Evolutionary conservation across 768 basidiomycete genomes (phyloP).

Genomic region (Mycena maculata): DNA sequence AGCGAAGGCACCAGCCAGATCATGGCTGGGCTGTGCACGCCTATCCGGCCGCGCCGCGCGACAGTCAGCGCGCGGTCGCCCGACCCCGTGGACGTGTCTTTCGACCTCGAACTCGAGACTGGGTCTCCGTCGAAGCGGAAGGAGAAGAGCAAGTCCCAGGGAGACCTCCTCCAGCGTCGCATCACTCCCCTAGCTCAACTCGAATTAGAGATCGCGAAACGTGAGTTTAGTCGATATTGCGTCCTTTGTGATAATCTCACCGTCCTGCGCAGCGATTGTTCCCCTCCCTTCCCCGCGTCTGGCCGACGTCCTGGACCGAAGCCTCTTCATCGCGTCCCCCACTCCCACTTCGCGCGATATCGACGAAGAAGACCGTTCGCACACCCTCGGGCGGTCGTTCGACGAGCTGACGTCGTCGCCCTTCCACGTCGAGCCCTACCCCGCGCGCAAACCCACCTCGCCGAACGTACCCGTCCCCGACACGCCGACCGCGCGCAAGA

Average conservation of each 20-base stretch:
- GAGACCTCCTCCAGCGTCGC: slow-evolving; percentile 69
- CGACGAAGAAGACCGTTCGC: slow-evolving; percentile 44
- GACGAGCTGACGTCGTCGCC: slow-evolving; percentile 74
- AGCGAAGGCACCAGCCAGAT: slow-evolving; percentile 43
- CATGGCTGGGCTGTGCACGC: slow-evolving; percentile 53
- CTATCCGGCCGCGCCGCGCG: slow-evolving; percentile 64
- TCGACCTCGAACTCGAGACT: slow-evolving; percentile 48
- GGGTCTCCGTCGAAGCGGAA: slow-evolving; percentile 71
- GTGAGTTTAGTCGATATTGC: slow-evolving; percentile 52
- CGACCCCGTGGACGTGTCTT: slow-evolving; percentile 45
- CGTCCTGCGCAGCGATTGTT: slow-evolving; percentile 46
- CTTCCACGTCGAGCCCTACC: slow-evolving; percentile 73
- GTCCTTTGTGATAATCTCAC: slow-evolving; percentile 7
- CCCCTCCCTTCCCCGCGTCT: slow-evolving; percentile 64
- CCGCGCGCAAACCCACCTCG: slow-evolving; percentile 55
- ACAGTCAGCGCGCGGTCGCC: slow-evolving; percentile 78
- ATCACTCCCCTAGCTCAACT: slow-evolving; percentile 75
- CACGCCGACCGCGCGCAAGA: slow-evolving; percentile 66
- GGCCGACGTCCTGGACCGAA: slow-evolving; percentile 76
- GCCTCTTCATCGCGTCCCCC: slow-evolving; percentile 71
- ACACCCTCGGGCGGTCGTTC: slow-evolving; percentile 48
- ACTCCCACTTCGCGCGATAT: slow-evolving; percentile 56
- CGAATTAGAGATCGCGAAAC: slow-evolving; percentile 71
- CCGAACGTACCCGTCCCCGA: slow-evolving; percentile 54
- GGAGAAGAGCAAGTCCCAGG: slow-evolving; percentile 76